Percentiles rank a stretch among this genome's conserved stretches.
Evolutionary conservation across 768 basidiomycete genomes (phyloP).

Genomic region (Russula olivacea): DNA sequence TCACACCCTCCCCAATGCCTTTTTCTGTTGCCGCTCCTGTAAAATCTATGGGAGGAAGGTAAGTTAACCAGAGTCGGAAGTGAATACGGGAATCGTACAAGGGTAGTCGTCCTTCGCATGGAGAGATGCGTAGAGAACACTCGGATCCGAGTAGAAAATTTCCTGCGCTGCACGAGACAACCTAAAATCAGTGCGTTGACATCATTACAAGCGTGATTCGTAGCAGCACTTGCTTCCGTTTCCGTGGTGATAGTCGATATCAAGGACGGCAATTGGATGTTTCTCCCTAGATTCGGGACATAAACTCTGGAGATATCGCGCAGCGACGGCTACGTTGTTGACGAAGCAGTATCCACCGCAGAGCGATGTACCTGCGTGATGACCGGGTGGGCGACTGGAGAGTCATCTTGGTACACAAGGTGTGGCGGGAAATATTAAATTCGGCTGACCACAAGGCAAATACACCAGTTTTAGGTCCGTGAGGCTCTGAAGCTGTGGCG

Average conservation of each 20-base stretch:
- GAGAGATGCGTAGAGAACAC: slow-evolving; percentile 33
- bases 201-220: background rate
- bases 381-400: slow-evolving; percentile 32
- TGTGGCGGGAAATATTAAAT: background rate
- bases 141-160: slow-evolving; percentile 31
- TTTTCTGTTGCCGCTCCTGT: slow-evolving; percentile 30
- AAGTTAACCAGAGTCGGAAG: background rate
- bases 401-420: background rate
- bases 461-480: slow-evolving; percentile 3
- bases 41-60: slow-evolving; percentile 26
- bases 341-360: slow-evolving; percentile 36
- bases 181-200: background rate
- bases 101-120: slow-evolving; percentile 34
- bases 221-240: slow-evolving; percentile 29
- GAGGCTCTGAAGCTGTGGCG: background rate
- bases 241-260: slow-evolving; percentile 34
- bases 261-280: slow-evolving; percentile 30
- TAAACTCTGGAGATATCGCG: slow-evolving; percentile 27
- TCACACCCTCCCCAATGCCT: slow-evolving; percentile 28
- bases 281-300: background rate
- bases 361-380: slow-evolving; percentile 30
- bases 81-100: slow-evolving; percentile 25
- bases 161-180: slow-evolving; percentile 27
- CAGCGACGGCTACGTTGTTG: slow-evolving; percentile 33
- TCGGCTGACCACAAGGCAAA: slow-evolving; percentile 22